Base-by-base conservation (phyloP, 202 grass and related monocot genomes). In the Schoenoplectus tabernaemontani region DNA sequence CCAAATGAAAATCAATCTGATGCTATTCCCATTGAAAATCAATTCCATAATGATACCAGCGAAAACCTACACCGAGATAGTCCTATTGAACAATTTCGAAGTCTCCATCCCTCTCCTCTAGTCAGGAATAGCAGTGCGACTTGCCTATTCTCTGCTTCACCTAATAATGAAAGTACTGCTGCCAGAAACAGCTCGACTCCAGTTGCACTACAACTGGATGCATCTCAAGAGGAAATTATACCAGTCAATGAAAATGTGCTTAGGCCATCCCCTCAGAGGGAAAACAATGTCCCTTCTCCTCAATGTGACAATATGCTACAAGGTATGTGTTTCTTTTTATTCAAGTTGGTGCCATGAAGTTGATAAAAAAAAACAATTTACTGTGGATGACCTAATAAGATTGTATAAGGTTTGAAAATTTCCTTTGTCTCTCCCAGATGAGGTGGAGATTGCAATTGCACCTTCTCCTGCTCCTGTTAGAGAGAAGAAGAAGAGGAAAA, bases 401-500 rank as follows among this genome's bases (percentile, higher is more conserved):
- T 34, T 54, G 46, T 75, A 17, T 56, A 9, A 54, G 56, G 3
- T 56, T 75, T 37, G 47, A 28, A 75, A 75, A 13, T 11, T 36
- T 22, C 36, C 56, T 75, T 5, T 20, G n/a, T 37, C 16, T 75
- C 12, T 51, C 30, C 0, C 71, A 75, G 71, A 75, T 75, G 48
- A 10, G 1, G 28, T 56, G 76, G 66, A 78, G 24, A 82, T 88
- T 19, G 32, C 4, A 75, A 73, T 97, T 41, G 57, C 79, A 85
- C 93, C 87, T 81, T 91, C 91, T 79, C 93, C 89, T 37, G 47
- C 48, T 28, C 77, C 67, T 24, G 48, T 85, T 16, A 78, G 80
- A 84, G 67, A 86, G 74, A 85, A 54, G 42, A 88, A 85, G 48
- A 88, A 85, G 60, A 88, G 76, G 64, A 89, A 72, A 58, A 88